A percentile compares a stretch with the other conserved stretches of the same genome.
These are phyloP conservation scores for Purshia tridentata DNA, from an alignment of 306 rosid genomes.

Conservation along the genomic window DNA sequence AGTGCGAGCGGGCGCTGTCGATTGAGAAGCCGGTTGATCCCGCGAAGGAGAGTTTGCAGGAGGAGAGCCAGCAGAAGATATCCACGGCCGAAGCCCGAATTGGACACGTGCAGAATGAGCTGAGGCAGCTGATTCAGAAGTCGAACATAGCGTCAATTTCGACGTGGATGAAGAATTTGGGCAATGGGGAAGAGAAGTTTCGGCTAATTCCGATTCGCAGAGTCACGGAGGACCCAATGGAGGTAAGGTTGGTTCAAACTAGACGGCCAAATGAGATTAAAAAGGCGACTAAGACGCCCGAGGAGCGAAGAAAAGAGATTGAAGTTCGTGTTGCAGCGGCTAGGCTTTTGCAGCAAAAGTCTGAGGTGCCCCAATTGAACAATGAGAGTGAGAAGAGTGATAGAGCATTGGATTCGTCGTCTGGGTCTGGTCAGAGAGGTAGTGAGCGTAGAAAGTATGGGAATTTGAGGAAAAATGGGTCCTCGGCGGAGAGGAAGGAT, in stretches of 20 bases:
- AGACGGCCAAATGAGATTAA: constrained; percentile 95
- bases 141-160: constrained; percentile 75
- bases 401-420: constrained; percentile 50
- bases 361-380: constrained; percentile 56
- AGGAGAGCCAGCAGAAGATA: constrained; percentile 73
- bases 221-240: constrained; percentile 91
- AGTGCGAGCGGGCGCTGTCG: constrained; percentile 79
- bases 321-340: constrained; percentile 98
- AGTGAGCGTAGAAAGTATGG: constrained; percentile 62
- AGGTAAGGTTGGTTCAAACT: constrained; percentile 67
- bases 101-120: constrained; percentile 68
- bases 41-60: constrained; percentile 84
- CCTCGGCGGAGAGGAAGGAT: constrained; percentile 69
- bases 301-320: constrained; percentile 90
- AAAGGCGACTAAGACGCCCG: constrained; percentile 83
- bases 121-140: constrained; percentile 84
- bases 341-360: constrained; percentile 86
- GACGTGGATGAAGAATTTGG: constrained; percentile 87
- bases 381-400: constrained; percentile 62
- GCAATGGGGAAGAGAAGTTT: constrained; percentile 82
- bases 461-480: constrained; percentile 54
- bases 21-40: constrained; percentile 79
- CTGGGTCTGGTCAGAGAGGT: constrained; percentile 57
- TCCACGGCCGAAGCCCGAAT: constrained; percentile 49
- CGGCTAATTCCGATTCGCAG: constrained; percentile 80